Conservation (phyloP, 352 stramenopile genomes). For the Elongisporangium prolatum region DNA sequence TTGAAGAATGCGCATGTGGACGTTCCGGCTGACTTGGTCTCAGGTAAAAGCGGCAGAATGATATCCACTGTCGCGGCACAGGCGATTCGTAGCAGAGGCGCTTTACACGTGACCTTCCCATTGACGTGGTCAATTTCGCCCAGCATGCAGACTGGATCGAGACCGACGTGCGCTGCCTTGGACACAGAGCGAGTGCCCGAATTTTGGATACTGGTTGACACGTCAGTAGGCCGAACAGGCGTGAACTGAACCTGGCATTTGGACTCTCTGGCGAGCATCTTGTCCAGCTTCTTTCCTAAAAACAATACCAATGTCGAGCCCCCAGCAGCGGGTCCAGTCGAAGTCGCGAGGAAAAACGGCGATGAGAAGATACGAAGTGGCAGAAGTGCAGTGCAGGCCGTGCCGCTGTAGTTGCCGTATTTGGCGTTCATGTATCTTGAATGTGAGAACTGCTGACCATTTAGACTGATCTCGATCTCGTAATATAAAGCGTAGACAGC, state of each 20-base stretch:
- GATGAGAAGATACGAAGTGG: slow-evolving; percentile 54
- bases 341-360: slow-evolving; percentile 59
- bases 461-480: slow-evolving; percentile 63
- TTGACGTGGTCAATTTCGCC: slow-evolving; percentile 55
- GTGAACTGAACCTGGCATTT: slow-evolving; percentile 63
- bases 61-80: slow-evolving; percentile 43
- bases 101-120: slow-evolving; percentile 40
- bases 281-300: slow-evolving; percentile 40
- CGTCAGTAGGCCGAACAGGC: slow-evolving; percentile 13
- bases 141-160: slow-evolving; percentile 27
- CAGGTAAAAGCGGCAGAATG: slow-evolving; percentile 22
- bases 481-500: slow-evolving; percentile 35
- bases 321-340: slow-evolving; percentile 53
- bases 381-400: slow-evolving; percentile 47
- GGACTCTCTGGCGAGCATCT: slow-evolving; percentile 39
- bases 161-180: slow-evolving; percentile 13
- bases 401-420: slow-evolving; percentile 61
- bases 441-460: slow-evolving; percentile 55
- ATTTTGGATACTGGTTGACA: neutral
- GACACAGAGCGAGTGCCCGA: neutral
- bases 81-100: slow-evolving; percentile 39
- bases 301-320: slow-evolving; percentile 56
- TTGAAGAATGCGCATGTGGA: slow-evolving; percentile 21
- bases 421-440: slow-evolving; percentile 54
- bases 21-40: slow-evolving; percentile 10